phyloP scores from a whole-genome alignment of 345 rosid species.

The Zanthoxylum bungeanum region DNA sequence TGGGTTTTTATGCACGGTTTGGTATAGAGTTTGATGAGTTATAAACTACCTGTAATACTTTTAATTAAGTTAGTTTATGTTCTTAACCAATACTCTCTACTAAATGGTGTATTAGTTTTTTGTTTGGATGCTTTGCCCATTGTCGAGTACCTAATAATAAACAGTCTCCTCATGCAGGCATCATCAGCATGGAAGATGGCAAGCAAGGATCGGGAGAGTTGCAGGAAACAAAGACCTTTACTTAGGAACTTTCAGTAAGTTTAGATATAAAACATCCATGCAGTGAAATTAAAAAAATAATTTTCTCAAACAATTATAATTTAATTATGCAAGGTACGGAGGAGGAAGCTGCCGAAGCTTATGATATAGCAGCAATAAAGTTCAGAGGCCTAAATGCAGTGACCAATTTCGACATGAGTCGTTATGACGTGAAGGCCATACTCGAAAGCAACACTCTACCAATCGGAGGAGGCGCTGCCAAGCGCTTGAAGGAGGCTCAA shows the following conservation, averaged over 20 bases:
- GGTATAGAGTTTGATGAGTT: too few species aligned
- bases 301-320: neutral
- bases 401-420: conserved; percentile 22
- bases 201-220: conserved; percentile 97
- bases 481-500: conserved; percentile 92
- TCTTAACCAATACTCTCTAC: too few species aligned
- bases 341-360: conserved; percentile 36
- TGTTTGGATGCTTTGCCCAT: too few species aligned
- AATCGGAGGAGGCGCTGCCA: conserved; percentile 97
- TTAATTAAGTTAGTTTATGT: too few species aligned
- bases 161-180: conserved; percentile 72
- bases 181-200: conserved; percentile 99
- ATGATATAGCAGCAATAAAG: conserved; percentile 32
- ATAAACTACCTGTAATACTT: too few species aligned
- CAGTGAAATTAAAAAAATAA: too few species aligned
- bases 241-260: conserved; percentile 95
- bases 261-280: too few species aligned
- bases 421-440: conserved; percentile 20
- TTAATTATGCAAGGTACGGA: conserved; percentile 47
- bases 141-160: too few species aligned
- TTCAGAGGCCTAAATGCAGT: conserved; percentile 18
- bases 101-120: too few species aligned
- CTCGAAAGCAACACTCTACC: conserved; percentile 94
- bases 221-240: conserved; percentile 99
- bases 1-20: too few species aligned